phyloP scores from a whole-genome alignment of 2,329 filamentous ascomycete species.

The Epichloe festucae region DNA sequence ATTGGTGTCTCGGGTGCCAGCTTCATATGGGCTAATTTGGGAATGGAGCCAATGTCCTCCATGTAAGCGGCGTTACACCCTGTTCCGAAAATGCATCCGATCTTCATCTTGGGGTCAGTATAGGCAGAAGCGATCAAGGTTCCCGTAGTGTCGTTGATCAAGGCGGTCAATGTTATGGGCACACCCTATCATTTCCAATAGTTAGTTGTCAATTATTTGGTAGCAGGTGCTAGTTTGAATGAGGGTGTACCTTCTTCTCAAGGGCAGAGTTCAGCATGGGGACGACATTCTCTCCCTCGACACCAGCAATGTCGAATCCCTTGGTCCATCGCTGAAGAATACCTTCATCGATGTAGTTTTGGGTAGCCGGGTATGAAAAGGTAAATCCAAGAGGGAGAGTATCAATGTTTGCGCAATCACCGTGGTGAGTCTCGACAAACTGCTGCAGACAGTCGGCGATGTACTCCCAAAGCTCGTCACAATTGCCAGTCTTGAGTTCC shows the following conservation, averaged over 20 bases:
- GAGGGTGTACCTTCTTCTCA: slow-evolving; percentile 33
- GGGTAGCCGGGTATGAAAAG: slow-evolving; percentile 88
- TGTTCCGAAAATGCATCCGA: slow-evolving; percentile 96
- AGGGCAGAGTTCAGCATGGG: slow-evolving; percentile 75
- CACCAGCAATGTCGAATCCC: slow-evolving; percentile 85
- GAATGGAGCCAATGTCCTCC: slow-evolving; percentile 81
- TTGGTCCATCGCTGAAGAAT: slow-evolving; percentile 94
- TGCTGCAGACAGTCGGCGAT: slow-evolving; percentile 86
- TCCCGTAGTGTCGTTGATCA: slow-evolving; percentile 97
- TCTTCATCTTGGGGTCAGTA: slow-evolving; percentile 84
- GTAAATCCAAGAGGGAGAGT: slow-evolving; percentile 80
- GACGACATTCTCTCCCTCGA: slow-evolving; percentile 83
- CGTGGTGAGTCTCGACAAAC: slow-evolving; percentile 78
- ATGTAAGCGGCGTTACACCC: slow-evolving; percentile 98
- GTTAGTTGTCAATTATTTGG: neutral
- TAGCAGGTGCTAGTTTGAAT: neutral
- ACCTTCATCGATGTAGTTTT: slow-evolving; percentile 87
- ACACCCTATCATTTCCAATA: slow-evolving; percentile 44
- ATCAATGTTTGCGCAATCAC: slow-evolving; percentile 45
- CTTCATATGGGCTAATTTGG: slow-evolving; percentile 86
- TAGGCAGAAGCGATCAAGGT: slow-evolving; percentile 94
- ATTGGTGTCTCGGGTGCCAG: slow-evolving; percentile 73
- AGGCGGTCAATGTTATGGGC: slow-evolving; percentile 80
- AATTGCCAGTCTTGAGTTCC: slow-evolving; percentile 73
- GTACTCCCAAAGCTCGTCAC: slow-evolving; percentile 87